A percentile compares a stretch with the other conserved stretches of the same genome.
These are phyloP conservation scores for Selaginella tamariscina DNA, from an alignment of 75 land plant genomes.

Conservation along the genomic window DNA sequence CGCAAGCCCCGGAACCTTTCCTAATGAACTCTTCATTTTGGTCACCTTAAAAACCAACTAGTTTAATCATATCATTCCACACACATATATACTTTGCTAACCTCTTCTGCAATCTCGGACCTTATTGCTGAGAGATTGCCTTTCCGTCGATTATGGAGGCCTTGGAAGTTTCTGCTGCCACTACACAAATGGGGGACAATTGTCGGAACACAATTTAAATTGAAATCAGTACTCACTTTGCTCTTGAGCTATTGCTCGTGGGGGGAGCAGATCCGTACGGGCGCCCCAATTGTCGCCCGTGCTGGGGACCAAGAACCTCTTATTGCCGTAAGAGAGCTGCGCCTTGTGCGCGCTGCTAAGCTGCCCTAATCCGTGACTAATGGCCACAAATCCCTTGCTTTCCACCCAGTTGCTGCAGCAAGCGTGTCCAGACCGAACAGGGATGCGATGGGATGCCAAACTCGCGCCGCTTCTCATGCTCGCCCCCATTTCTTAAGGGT, in stretches of 20 bases:
- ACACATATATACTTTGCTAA: too few relatives aligned
- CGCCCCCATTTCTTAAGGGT: not conserved
- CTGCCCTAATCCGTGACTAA: too few relatives aligned
- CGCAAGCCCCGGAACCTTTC: slow-evolving; percentile 62
- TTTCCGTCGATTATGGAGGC: slow-evolving; percentile 63
- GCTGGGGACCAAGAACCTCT: not conserved
- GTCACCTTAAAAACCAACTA: too few relatives aligned
- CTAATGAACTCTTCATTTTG: slow-evolving; percentile 41
- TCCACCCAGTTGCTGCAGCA: not conserved
- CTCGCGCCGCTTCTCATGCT: not conserved
- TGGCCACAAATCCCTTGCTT: not conserved
- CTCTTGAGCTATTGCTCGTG: not conserved
- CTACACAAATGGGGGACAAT: not conserved
- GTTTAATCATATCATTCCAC: too few relatives aligned
- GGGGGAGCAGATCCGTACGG: not conserved
- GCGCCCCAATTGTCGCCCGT: slow-evolving; percentile 6
- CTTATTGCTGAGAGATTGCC: slow-evolving; percentile 42
- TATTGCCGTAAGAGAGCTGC: not conserved
- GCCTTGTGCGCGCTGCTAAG: not conserved
- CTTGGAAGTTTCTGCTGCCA: not conserved
- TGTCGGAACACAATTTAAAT: not conserved
- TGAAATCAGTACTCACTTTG: not conserved
- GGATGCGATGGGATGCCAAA: not conserved
- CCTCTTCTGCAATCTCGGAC: slow-evolving; percentile 42
- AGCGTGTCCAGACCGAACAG: not conserved